A percentile compares a stretch with the other conserved stretches of the same genome.
Evolutionary conservation across 106 monocot species (phyloP).

Genomic region (Hemerocallis citrina): DNA sequence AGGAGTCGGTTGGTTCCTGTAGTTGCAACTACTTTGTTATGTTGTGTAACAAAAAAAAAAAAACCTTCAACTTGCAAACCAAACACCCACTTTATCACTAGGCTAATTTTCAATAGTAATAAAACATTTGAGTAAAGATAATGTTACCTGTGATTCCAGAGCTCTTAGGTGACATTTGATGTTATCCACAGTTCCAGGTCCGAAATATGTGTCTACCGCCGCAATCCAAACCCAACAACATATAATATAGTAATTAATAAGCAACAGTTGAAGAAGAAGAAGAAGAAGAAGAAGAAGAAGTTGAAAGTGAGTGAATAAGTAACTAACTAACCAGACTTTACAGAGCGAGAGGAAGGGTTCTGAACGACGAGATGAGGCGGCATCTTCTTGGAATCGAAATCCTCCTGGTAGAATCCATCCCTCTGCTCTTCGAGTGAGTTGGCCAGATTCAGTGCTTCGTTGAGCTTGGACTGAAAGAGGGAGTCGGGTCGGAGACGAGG

Average conservation of each 20-base stretch:
- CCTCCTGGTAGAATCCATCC: constrained; percentile 39
- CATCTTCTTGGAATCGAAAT: constrained; percentile 33
- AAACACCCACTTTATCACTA: too few relatives aligned
- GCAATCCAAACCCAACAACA: neutral
- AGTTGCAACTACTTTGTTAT: too few relatives aligned
- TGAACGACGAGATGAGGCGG: constrained; percentile 76
- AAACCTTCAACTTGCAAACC: too few relatives aligned
- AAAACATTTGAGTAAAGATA: too few relatives aligned
- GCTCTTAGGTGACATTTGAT: constrained; percentile 70
- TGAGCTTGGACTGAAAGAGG: constrained; percentile 59
- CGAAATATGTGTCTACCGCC: constrained; percentile 77
- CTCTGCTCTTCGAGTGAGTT: constrained; percentile 83
- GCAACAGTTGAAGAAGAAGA: neutral
- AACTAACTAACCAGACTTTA: constrained; percentile 17
- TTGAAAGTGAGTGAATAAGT: neutral
- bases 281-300: neutral
- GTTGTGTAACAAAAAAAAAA: too few relatives aligned
- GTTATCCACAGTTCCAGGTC: constrained; percentile 88
- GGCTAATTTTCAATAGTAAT: too few relatives aligned
- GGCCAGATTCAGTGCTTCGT: constrained; percentile 89
- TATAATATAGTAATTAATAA: neutral
- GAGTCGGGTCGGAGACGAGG: constrained; percentile 80
- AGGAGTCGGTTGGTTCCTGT: too few relatives aligned
- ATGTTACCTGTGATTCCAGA: constrained; percentile 59
- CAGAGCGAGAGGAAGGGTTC: constrained; percentile 60